Evolutionary conservation across 805 yeast genomes (phyloP), one percentile per base, ranked within the genome.

Genomic region (Saccharomycopsis babjevae): DNA sequence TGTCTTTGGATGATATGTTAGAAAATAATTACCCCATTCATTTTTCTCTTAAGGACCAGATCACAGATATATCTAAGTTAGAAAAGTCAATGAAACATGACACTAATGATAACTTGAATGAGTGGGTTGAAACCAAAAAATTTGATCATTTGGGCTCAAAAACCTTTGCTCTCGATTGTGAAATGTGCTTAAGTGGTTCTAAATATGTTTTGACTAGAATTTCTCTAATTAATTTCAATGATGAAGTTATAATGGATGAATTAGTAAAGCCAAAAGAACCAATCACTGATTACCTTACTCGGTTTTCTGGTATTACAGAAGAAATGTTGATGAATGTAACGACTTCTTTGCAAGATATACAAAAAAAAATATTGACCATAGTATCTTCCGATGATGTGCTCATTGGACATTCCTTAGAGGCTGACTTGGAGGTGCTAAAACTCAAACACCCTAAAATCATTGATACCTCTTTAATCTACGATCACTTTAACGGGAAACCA

Each of bases 351-450:
- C 63, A 70, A 18, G 96, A 92, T 66, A 82, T 89, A 1, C 97
- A 91, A 70, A 62, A 76, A 1, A 75, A 78, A 66, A 61, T 94
- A 5, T 57, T 81, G 1, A 65, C 69, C 1, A 66, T 79, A 1
- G 74, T 93, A 2, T 73, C 77, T n/a, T 73, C 81, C 6, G 73
- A 75, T 18, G 97, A 91, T 69, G 77, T 85, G 15, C 69, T 93
- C 25, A 80, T 93, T 58, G 98, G 99, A 1, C 99, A 93, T 70
- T 93, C 98, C 0, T 74, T 93, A 36, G 93, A 92, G 64, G 84
- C 86, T 25, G 99, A 93, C 71, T 75, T 93, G 57, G 76, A 79
- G 11, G 96, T 84, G 2, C 72, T 94, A 69, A 79, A 80, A 66
- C 67, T 94, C 16, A 78, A 84, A 56, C 98, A 93, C 70, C 85